Evolutionary conservation across 805 yeast genomes (phyloP).

Genomic region (Debaryomyces castellii): DNA sequence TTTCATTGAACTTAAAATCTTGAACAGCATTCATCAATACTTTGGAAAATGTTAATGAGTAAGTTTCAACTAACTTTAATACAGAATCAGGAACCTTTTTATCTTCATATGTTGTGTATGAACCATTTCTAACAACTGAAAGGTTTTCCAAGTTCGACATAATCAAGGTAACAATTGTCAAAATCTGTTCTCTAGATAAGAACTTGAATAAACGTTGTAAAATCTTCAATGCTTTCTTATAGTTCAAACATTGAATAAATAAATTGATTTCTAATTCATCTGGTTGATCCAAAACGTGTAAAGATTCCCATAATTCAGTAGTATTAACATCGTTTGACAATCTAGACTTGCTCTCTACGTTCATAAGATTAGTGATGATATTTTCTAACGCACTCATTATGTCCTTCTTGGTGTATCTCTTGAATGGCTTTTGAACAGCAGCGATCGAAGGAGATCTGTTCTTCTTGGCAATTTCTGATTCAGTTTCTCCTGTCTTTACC

Average conservation of each 20-base stretch:
- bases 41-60: constrained; percentile 79
- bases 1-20: constrained; percentile 76
- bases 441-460: constrained; percentile 29
- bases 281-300: constrained; percentile 67
- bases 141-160: constrained; percentile 79
- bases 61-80: constrained; percentile 65
- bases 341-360: constrained; percentile 65
- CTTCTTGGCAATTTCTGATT: constrained; percentile 17
- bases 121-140: constrained; percentile 74
- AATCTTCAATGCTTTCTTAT: constrained; percentile 84
- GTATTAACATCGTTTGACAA: constrained; percentile 34
- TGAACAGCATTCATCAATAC: constrained; percentile 80
- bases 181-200: constrained; percentile 70
- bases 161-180: constrained; percentile 72
- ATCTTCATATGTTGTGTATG: constrained; percentile 61
- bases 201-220: constrained; percentile 88
- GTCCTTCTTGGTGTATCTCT: constrained; percentile 40
- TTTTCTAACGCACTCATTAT: constrained; percentile 70
- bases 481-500: constrained; percentile 13
- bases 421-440: constrained; percentile 30
- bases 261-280: constrained; percentile 60
- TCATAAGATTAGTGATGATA: constrained; percentile 73
- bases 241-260: constrained; percentile 77
- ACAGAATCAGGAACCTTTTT: constrained; percentile 54
- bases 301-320: constrained; percentile 67